Conservation (phyloP, 768 basidiomycete species). For the Lyophyllum decastes region DNA sequence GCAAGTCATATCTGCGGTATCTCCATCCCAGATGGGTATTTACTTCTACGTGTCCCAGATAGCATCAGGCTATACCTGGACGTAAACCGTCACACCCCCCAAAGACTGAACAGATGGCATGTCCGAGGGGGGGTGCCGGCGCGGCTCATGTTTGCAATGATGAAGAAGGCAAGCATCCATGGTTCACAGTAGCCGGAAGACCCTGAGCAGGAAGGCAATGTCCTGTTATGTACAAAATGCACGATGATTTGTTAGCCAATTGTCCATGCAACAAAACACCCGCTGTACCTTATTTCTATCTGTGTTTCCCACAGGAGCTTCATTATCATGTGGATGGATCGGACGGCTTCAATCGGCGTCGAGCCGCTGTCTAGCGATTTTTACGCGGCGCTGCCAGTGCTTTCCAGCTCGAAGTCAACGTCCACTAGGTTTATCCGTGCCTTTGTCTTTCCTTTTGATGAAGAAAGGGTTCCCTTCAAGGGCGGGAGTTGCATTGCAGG, state of each 20-base stretch:
- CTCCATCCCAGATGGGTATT: background rate
- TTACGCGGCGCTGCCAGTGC: constrained; percentile 1
- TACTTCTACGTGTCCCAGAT: background rate
- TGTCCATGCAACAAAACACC: background rate
- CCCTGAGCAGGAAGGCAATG: background rate
- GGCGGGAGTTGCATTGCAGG: constrained; percentile 51
- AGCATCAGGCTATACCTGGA: background rate
- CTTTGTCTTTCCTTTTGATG: background rate
- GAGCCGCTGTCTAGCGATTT: background rate
- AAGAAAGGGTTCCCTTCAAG: background rate
- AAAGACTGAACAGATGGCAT: no score
- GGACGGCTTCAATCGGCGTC: background rate
- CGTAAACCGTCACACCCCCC: background rate
- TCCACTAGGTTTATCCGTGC: constrained; percentile 2
- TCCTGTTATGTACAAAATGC: background rate
- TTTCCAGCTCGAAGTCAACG: constrained; percentile 13
- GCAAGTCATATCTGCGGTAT: background rate
- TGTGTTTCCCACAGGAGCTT: background rate
- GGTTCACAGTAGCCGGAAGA: background rate
- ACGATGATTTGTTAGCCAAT: background rate
- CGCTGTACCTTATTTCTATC: background rate
- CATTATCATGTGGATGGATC: no score
- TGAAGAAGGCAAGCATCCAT: background rate
- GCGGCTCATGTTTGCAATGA: background rate
- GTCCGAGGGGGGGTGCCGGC: no score